Conservation (phyloP, 2,329 filamentous ascomycete species). For the Colletotrichum endophyticum region DNA sequence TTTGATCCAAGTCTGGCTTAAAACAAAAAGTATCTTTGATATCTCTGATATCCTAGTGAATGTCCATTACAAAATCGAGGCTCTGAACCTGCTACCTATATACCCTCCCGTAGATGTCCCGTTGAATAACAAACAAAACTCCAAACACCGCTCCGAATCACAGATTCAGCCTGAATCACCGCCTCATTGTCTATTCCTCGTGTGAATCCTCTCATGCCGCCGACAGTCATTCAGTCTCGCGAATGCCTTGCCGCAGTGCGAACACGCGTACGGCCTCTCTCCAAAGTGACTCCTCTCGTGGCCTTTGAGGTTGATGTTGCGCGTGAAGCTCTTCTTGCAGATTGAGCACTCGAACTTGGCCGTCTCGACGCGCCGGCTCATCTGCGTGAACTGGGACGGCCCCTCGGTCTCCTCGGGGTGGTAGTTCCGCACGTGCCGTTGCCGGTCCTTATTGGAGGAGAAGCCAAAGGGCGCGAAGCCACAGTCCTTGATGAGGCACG, state of each 20-base stretch:
- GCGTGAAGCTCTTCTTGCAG: conserved; percentile 42
- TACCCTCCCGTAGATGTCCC: neutral
- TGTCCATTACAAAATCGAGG: neutral
- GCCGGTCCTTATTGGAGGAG: conserved; percentile 40
- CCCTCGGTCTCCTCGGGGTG: conserved; percentile 26
- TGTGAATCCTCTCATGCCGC: conserved; percentile 35
- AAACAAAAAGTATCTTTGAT: neutral
- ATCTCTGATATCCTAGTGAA: neutral
- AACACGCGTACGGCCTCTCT: conserved; percentile 31
- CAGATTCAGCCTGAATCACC: neutral
- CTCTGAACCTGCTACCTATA: neutral
- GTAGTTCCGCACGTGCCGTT: conserved; percentile 32
- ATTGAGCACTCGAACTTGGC: conserved; percentile 33
- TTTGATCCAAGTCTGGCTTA: neutral
- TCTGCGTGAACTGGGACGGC: conserved; percentile 23
- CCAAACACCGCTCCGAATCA: neutral
- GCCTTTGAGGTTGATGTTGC: conserved; percentile 36
- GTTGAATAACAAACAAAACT: neutral
- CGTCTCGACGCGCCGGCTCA: conserved; percentile 21
- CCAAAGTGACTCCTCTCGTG: conserved; percentile 43
- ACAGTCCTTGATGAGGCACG: conserved; percentile 38
- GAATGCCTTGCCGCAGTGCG: conserved; percentile 35
- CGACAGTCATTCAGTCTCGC: conserved; percentile 34
- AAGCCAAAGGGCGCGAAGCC: conserved; percentile 40
- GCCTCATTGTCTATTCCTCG: neutral